Evolutionary conservation across 768 basidiomycete species (phyloP), one percentile per base, ranked within the genome.

Genomic region (Macrocybe gigantea): DNA sequence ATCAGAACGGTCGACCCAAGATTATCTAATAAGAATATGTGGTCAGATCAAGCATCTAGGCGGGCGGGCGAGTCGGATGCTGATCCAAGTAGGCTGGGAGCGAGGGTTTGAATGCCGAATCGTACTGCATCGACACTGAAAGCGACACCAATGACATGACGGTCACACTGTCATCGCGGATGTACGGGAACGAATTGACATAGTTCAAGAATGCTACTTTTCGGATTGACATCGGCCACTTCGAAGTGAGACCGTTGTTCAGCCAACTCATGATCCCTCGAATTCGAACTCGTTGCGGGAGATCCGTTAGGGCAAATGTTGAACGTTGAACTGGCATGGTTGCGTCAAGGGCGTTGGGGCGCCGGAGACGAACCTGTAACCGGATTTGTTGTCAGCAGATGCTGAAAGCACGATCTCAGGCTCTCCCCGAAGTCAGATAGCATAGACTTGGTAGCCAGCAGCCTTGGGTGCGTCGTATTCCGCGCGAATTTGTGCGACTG

Each of bases 321-420:
- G 50, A 70, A 74, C 49, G 47, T 71, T 54, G 50, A 70, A 74
- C 49, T 77, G 65, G 59, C 72, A 76, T 4, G 68, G 60, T 5
- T 50, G 40, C 1, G 53, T 61, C n/a, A 71, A 55, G 6, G 59
- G 49, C 6, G 54, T 56, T 1, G 73, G 66, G 6, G 22, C 2
- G 59, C 57, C 11, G 61, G 62, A 10, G 57, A 59, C 3, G 69
- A 70, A 9, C 70, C 73, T 7, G 68, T 69, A 4, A 73, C 75
- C 6, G 72, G 73, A 48, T 22, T 64, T 51, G 54, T 74, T 65
- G 15, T 62, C 57, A 5, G 75, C 69, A 1, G 75, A 72, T 4
- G 66, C 64, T 14, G 73, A 74, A 5, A 77, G 59, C 13, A 75
- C 58, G 32, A 72, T 69, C 72, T 75, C n/a, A n/a, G n/a, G n/a